phyloP scores from a whole-genome alignment of 495 filamentous ascomycete genomes.

The Chlorociboria aeruginascens region DNA sequence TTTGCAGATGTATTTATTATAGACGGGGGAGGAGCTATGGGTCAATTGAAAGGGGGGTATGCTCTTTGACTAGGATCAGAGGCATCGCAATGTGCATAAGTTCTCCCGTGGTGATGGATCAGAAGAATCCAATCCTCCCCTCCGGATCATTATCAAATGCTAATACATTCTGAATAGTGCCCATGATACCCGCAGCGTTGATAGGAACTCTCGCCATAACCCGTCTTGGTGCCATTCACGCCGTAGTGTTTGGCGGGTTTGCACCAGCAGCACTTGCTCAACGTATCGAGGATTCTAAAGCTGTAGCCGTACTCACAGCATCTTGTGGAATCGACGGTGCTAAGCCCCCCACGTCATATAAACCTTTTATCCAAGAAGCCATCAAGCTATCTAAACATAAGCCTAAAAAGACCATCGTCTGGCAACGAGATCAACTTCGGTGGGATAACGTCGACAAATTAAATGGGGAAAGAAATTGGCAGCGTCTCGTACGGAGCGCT shows the following conservation, averaged over 20 bases:
- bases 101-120: neutral
- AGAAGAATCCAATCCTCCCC: neutral
- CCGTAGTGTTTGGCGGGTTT: conserved; percentile 90
- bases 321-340: conserved; percentile 86
- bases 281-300: conserved; percentile 71
- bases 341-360: conserved; percentile 63
- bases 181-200: conserved; percentile 85
- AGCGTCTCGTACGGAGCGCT: conserved; percentile 57
- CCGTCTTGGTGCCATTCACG: conserved; percentile 78
- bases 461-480: conserved; percentile 66
- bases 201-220: conserved; percentile 73
- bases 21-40: too few relatives aligned
- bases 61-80: too few relatives aligned
- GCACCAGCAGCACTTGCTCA: conserved; percentile 72
- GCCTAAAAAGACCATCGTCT: conserved; percentile 57
- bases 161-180: conserved; percentile 44
- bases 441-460: conserved; percentile 57
- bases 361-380: conserved; percentile 58
- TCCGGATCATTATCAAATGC: neutral
- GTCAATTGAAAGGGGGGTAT: too few relatives aligned
- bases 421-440: conserved; percentile 61
- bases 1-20: too few relatives aligned
- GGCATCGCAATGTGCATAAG: too few relatives aligned
- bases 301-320: conserved; percentile 69
- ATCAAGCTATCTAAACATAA: conserved; percentile 44